A percentile compares a stretch with the other conserved stretches of the same genome.
These are phyloP conservation scores for Annulohypoxylon moriforme DNA, from an alignment of 495 filamentous ascomycete genomes.

Conservation along the genomic window DNA sequence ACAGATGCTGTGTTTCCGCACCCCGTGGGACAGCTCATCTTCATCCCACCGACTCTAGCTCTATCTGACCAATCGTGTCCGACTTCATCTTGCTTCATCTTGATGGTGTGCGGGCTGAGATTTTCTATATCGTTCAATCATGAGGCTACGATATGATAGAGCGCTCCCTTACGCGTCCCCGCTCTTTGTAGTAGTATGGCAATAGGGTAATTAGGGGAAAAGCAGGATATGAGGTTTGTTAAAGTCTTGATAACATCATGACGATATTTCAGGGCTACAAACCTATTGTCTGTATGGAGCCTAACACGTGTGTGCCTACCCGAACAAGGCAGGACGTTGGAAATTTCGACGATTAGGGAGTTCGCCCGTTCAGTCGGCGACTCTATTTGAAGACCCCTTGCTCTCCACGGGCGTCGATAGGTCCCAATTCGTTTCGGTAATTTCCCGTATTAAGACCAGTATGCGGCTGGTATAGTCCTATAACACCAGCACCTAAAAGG, in stretches of 20 bases:
- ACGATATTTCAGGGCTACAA: slow-evolving; percentile 39
- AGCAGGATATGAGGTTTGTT: background rate
- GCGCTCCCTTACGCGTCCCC: slow-evolving; percentile 16
- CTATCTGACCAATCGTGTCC: slow-evolving; percentile 34
- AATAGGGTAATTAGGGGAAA: background rate
- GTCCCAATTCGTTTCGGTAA: slow-evolving; percentile 27
- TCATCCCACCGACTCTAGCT: slow-evolving; percentile 41
- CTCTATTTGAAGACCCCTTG: background rate
- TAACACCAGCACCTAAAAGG: slow-evolving; percentile 22
- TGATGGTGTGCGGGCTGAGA: slow-evolving; percentile 37
- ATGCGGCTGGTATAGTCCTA: slow-evolving; percentile 23
- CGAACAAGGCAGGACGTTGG: slow-evolving; percentile 12
- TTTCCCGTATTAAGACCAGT: slow-evolving; percentile 27
- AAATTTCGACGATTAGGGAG: slow-evolving; percentile 20
- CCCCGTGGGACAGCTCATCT: slow-evolving; percentile 44
- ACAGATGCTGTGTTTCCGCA: slow-evolving; percentile 44
- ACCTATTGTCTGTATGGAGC: slow-evolving; percentile 21
- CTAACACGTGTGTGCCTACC: slow-evolving; percentile 28
- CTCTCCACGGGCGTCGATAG: slow-evolving; percentile 15
- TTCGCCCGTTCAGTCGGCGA: slow-evolving; percentile 29
- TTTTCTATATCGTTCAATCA: slow-evolving; percentile 33
- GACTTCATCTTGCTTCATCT: slow-evolving; percentile 42
- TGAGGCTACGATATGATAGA: slow-evolving; percentile 18
- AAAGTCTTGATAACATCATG: slow-evolving; percentile 13
- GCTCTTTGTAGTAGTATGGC: slow-evolving; percentile 1